These are phyloP conservation scores for Hypoxylon sp. DNA, from an alignment of 2,329 filamentous ascomycete genomes.

Conservation along the genomic window DNA sequence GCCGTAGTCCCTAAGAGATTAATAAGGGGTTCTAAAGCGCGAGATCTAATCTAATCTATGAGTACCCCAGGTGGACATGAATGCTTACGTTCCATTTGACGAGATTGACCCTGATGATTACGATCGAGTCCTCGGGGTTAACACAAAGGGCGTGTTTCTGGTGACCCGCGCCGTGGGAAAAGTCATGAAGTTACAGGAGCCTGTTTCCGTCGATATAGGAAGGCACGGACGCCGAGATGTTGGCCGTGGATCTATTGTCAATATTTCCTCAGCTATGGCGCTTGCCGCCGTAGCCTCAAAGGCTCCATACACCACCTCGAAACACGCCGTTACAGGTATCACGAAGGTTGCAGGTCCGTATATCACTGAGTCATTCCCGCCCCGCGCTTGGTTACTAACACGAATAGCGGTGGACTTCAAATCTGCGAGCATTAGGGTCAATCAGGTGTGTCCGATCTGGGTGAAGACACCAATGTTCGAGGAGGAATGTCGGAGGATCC, in stretches of 20 bases:
- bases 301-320: slow-evolving; percentile 39
- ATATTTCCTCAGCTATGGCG: slow-evolving; percentile 41
- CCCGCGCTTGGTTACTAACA: not conserved
- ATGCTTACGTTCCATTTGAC: slow-evolving; percentile 36
- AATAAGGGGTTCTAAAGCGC: too few species aligned
- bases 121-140: slow-evolving; percentile 36
- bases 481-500: slow-evolving; percentile 11
- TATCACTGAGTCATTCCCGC: not conserved
- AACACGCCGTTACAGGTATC: slow-evolving; percentile 42
- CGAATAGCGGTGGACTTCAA: slow-evolving; percentile 34
- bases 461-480: not conserved
- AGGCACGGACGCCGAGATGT: slow-evolving; percentile 30
- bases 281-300: slow-evolving; percentile 32
- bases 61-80: slow-evolving; percentile 29
- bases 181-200: slow-evolving; percentile 35
- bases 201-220: slow-evolving; percentile 16
- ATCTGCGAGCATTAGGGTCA: slow-evolving; percentile 28
- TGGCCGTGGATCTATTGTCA: slow-evolving; percentile 45
- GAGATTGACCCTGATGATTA: slow-evolving; percentile 36
- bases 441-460: slow-evolving; percentile 32
- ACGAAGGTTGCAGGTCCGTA: slow-evolving; percentile 34
- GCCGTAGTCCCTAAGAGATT: not conserved
- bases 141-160: slow-evolving; percentile 35
- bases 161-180: slow-evolving; percentile 30
- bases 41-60: not conserved